These are phyloP conservation scores for Pseudocercospora cruenta DNA, from an alignment of 2,329 filamentous ascomycete species.

Conservation along the genomic window DNA sequence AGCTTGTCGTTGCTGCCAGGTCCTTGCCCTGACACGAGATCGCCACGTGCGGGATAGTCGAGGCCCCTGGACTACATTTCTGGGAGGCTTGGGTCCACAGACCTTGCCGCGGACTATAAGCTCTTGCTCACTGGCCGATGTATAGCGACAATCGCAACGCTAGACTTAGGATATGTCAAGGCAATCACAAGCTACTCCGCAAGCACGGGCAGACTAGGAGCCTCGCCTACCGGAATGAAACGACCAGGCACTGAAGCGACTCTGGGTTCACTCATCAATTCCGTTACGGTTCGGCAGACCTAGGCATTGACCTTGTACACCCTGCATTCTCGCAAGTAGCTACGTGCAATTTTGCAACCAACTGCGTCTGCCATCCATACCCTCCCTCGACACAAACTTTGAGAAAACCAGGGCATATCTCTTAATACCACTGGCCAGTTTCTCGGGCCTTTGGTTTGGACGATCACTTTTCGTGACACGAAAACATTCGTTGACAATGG, in stretches of 20 bases:
- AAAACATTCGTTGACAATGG: background rate
- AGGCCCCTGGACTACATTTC: background rate
- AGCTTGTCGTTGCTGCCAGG: background rate
- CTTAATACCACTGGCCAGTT: background rate
- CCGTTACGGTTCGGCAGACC: background rate
- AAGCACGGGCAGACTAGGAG: constrained; percentile 4
- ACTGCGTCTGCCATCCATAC: background rate
- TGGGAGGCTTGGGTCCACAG: background rate
- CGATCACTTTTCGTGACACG: background rate
- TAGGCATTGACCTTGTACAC: background rate
- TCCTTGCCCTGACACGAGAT: background rate
- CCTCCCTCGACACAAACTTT: background rate
- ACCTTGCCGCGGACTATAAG: background rate
- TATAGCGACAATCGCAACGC: background rate
- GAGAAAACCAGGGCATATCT: background rate
- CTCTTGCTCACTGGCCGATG: background rate
- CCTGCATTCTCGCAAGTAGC: background rate
- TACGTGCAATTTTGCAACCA: background rate
- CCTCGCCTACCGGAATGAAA: constrained; percentile 3
- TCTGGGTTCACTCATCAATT: background rate
- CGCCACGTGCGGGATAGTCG: constrained; percentile 1
- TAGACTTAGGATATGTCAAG: background rate
- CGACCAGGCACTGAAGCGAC: background rate
- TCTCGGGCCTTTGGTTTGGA: background rate
- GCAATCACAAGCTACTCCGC: constrained; percentile 9